Evolutionary conservation across 2,329 filamentous ascomycete genomes (phyloP).

Genomic region (Dothistroma pini): DNA sequence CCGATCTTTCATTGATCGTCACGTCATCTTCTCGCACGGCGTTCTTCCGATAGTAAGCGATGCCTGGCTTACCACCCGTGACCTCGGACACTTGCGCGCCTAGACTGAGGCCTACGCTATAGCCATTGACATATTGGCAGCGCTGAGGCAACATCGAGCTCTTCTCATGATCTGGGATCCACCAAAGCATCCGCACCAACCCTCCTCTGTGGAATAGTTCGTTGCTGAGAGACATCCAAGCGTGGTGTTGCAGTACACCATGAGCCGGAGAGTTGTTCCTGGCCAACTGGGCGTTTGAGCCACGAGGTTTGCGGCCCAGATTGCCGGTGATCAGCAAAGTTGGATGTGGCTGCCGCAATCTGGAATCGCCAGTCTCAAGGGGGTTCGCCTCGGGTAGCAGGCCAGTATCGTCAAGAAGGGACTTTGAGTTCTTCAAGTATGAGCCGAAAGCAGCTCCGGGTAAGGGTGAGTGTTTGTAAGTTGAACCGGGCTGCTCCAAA

Average conservation of each 20-base stretch:
- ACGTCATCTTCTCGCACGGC: neutral
- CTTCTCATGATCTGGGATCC: slow-evolving; percentile 62
- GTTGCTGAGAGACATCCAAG: slow-evolving; percentile 47
- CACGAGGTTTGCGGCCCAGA: slow-evolving; percentile 20
- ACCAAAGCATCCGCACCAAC: slow-evolving; percentile 72
- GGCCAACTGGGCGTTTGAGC: neutral
- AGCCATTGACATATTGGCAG: neutral
- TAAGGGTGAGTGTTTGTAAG: slow-evolving; percentile 46
- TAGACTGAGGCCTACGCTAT: slow-evolving; percentile 47
- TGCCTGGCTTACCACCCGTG: slow-evolving; percentile 14
- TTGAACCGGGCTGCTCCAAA: slow-evolving; percentile 39
- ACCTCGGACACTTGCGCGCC: slow-evolving; percentile 52
- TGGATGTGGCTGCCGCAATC: slow-evolving; percentile 58
- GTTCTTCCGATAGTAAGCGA: neutral
- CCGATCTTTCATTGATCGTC: neutral
- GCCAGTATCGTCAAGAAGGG: slow-evolving; percentile 53
- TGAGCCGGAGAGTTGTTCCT: slow-evolving; percentile 6
- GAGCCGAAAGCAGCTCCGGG: slow-evolving; percentile 23
- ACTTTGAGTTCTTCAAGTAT: slow-evolving; percentile 42
- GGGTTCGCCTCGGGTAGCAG: slow-evolving; percentile 30
- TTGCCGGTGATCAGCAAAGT: slow-evolving; percentile 60
- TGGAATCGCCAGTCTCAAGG: slow-evolving; percentile 28
- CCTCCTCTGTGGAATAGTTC: slow-evolving; percentile 66
- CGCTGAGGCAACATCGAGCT: slow-evolving; percentile 56
- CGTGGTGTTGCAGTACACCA: slow-evolving; percentile 63